Evolutionary conservation across 495 filamentous ascomycete species (phyloP).

Genomic region (Xylaria scruposa): DNA sequence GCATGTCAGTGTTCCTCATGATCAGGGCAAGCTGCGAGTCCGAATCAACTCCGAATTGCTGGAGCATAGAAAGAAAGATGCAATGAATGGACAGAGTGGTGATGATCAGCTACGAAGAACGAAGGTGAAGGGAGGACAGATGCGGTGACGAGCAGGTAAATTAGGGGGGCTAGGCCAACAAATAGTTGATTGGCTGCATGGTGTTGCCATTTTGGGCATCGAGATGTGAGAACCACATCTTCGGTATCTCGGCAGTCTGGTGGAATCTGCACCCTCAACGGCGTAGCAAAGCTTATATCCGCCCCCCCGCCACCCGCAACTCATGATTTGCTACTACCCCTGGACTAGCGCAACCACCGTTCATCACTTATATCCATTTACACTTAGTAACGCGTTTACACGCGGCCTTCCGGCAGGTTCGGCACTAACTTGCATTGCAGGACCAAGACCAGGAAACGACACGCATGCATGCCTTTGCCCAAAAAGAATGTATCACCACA

Average conservation of each 20-base stretch:
- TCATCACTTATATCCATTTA: neutral
- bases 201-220: neutral
- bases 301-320: neutral
- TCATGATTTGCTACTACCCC: neutral
- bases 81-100: neutral
- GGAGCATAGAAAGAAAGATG: neutral
- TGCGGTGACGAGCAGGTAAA: conserved; percentile 2
- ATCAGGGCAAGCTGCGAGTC: neutral
- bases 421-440: neutral
- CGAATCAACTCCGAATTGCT: conserved; percentile 5
- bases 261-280: neutral
- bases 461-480: neutral
- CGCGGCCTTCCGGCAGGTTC: neutral
- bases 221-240: neutral
- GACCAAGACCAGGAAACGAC: neutral
- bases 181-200: neutral
- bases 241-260: conserved; percentile 17
- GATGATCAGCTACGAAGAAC: neutral
- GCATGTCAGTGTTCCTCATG: neutral
- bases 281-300: conserved; percentile 11
- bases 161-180: neutral
- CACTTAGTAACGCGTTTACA: neutral
- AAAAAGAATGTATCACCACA: neutral
- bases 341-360: neutral
- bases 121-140: neutral